Conservation (phyloP, 2,329 filamentous ascomycete species). For the Beauveria sp. region DNA sequence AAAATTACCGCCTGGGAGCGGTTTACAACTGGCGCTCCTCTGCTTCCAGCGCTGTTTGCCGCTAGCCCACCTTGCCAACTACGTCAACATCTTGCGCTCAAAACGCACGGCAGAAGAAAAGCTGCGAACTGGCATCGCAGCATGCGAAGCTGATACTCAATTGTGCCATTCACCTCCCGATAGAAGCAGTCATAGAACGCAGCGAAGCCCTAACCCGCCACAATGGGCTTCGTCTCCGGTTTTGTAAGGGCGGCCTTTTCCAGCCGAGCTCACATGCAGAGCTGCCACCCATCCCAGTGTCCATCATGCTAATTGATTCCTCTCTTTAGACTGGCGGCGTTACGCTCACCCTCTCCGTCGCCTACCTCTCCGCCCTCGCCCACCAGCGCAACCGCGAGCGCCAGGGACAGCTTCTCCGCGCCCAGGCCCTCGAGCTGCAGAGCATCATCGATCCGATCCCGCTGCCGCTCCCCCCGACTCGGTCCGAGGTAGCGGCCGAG, state of each 20-base stretch:
- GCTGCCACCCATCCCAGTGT: neutral
- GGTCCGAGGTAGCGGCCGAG: conserved; percentile 42
- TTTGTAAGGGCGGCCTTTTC: conserved; percentile 49
- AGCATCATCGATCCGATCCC: conserved; percentile 42
- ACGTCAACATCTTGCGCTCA: conserved; percentile 9
- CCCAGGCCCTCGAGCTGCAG: conserved; percentile 48
- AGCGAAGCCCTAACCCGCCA: conserved; percentile 13
- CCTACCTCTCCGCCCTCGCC: conserved; percentile 63
- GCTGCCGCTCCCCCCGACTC: conserved; percentile 39
- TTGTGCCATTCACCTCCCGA: conserved; percentile 11
- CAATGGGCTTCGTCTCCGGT: conserved; percentile 67
- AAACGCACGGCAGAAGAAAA: conserved; percentile 2
- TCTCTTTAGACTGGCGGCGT: conserved; percentile 61
- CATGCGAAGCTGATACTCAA: conserved; percentile 24
- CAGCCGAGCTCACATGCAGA: neutral
- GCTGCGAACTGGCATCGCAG: conserved; percentile 19
- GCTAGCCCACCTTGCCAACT: conserved; percentile 9
- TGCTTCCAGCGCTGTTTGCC: conserved; percentile 11
- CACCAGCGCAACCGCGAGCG: conserved; percentile 60
- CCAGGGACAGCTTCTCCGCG: conserved; percentile 48
- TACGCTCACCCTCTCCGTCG: conserved; percentile 63
- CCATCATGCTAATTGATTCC: neutral
- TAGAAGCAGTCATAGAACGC: conserved; percentile 1
- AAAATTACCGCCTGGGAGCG: conserved; percentile 7
- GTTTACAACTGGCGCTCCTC: neutral